phyloP scores from a whole-genome alignment of 164 flowering plant species.

The Litsea cubeba region DNA sequence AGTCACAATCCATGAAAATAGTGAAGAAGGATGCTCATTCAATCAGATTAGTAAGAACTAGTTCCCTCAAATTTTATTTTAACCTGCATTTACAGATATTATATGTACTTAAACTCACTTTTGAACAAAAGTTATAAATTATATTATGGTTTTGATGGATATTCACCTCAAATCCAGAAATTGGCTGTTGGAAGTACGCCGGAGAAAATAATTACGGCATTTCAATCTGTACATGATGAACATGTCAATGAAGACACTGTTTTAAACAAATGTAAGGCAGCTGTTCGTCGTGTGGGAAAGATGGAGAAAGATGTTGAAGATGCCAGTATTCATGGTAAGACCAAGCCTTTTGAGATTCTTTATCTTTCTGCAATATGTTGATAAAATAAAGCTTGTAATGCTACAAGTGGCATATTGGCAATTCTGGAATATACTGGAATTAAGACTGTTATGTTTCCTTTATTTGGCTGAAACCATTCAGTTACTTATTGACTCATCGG shows the following conservation, averaged over 20 bases:
- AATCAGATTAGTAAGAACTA: slow-evolving; percentile 66
- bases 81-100: not conserved
- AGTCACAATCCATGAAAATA: slow-evolving; percentile 67
- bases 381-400: not conserved
- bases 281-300: slow-evolving; percentile 38
- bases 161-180: slow-evolving; percentile 48
- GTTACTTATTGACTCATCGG: not conserved
- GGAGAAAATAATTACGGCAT: slow-evolving; percentile 76
- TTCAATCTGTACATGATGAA: slow-evolving; percentile 66
- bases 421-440: not conserved
- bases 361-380: slow-evolving; percentile 1
- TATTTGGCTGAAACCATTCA: not conserved
- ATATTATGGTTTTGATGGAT: not conserved
- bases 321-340: slow-evolving; percentile 46
- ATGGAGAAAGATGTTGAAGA: slow-evolving; percentile 51
- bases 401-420: not conserved
- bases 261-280: slow-evolving; percentile 51
- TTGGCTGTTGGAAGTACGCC: slow-evolving; percentile 77
- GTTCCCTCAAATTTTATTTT: not conserved
- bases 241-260: slow-evolving; percentile 54
- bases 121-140: not conserved
- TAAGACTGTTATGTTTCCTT: not conserved
- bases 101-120: not conserved
- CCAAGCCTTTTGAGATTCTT: slow-evolving; percentile 2
- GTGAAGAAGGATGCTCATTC: slow-evolving; percentile 77